A percentile compares a stretch with the other conserved stretches of the same genome.
Conservation (phyloP, 2,329 filamentous ascomycete species). For the Phoma sp. region DNA sequence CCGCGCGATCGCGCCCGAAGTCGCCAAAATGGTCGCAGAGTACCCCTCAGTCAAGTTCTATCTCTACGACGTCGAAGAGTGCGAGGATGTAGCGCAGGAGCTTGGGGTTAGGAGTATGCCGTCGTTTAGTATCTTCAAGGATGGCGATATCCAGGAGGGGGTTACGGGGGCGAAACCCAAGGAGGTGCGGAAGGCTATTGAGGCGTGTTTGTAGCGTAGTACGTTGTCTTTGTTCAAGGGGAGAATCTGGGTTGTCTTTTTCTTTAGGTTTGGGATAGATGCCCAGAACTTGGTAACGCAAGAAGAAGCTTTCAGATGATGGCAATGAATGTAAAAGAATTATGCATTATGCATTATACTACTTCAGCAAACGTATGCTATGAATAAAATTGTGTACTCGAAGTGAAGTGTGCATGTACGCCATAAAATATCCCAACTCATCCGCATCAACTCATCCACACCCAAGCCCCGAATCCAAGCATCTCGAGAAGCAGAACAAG, state of each 20-base stretch:
- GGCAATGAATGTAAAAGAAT: background rate
- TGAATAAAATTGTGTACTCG: slow-evolving; percentile 1
- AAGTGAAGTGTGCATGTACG: background rate
- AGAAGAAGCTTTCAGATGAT: no score
- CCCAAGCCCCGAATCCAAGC: slow-evolving; percentile 20
- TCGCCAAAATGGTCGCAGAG: slow-evolving; percentile 32
- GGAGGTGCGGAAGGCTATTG: slow-evolving; percentile 33
- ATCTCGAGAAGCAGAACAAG: slow-evolving; percentile 26
- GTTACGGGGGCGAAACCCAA: slow-evolving; percentile 29
- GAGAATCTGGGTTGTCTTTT: no score
- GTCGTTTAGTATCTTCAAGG: slow-evolving; percentile 38
- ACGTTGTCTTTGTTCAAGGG: no score
- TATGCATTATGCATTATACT: slow-evolving; percentile 10
- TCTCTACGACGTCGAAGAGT: slow-evolving; percentile 39
- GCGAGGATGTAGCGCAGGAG: slow-evolving; percentile 40
- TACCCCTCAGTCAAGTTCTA: slow-evolving; percentile 35
- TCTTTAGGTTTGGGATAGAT: no score
- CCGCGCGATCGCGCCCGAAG: slow-evolving; percentile 36
- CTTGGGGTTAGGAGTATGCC: slow-evolving; percentile 37
- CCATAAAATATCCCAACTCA: no score
- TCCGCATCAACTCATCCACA: slow-evolving; percentile 15
- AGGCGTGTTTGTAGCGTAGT: slow-evolving; percentile 24
- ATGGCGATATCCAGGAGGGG: slow-evolving; percentile 36
- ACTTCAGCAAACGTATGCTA: background rate
- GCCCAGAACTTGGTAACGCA: no score